Percentiles rank a stretch among this genome's conserved stretches.
phyloP scores from a whole-genome alignment of 192 early-diverging fungal genomes.

The Chytriomyces sp. region DNA sequence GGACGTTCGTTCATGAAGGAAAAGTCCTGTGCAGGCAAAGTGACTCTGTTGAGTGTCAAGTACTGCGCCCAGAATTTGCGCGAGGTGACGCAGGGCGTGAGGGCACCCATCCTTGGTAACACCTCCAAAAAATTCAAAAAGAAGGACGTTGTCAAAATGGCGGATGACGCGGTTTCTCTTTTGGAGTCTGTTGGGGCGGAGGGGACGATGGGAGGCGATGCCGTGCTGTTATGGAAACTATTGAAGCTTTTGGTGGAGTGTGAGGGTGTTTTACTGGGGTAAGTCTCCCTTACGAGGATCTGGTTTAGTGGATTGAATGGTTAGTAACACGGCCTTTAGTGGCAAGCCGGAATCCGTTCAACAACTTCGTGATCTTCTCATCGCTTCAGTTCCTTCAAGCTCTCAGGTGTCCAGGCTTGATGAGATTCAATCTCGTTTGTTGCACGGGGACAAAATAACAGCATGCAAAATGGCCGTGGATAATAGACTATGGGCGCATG shows the following conservation, averaged over 20 bases:
- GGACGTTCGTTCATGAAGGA: conserved; percentile 36
- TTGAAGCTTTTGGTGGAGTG: conserved; percentile 62
- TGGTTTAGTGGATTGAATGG: too few species aligned
- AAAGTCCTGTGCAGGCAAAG: conserved; percentile 38
- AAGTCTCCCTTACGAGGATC: conserved; percentile 28
- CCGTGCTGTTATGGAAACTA: conserved; percentile 61
- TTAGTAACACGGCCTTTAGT: too few species aligned
- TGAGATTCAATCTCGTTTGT: conserved; percentile 62
- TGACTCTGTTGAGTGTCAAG: conserved; percentile 9
- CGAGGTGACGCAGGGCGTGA: background rate
- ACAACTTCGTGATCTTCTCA: conserved; percentile 38
- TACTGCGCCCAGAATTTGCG: background rate
- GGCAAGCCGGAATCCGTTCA: conserved; percentile 19
- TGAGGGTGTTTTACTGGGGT: conserved; percentile 64
- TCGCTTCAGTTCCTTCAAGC: background rate
- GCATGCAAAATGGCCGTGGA: conserved; percentile 56
- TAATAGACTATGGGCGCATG: conserved; percentile 80
- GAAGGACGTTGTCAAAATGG: conserved; percentile 47
- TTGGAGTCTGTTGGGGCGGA: conserved; percentile 14
- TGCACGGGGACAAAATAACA: conserved; percentile 60
- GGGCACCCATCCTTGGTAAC: conserved; percentile 36
- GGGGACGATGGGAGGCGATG: conserved; percentile 23
- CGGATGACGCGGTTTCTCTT: conserved; percentile 21
- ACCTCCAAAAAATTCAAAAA: conserved; percentile 43
- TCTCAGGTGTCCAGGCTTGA: conserved; percentile 11